Evolutionary conservation across 225 moss, liverwort and hornwort species (phyloP).

Genomic region (Rhytidiadelphus loreus): DNA sequence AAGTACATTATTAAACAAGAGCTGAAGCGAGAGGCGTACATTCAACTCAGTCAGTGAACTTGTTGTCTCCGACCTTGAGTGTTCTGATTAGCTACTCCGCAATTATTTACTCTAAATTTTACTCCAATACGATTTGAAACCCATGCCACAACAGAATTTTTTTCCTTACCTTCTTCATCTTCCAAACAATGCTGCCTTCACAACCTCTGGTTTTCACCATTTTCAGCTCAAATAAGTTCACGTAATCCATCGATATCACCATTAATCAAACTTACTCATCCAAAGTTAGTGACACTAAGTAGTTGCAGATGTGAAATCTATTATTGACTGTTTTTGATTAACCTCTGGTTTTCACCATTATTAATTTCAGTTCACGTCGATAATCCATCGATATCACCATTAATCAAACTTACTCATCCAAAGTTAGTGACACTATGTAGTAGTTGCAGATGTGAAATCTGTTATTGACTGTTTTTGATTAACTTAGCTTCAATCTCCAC

Average conservation of each 20-base stretch:
- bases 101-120: not conserved
- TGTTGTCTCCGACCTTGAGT: not conserved
- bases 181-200: not conserved
- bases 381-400: too few relatives aligned
- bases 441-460: too few relatives aligned
- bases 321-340: not conserved
- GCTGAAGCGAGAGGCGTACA: not conserved
- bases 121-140: not conserved
- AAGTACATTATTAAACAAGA: not conserved
- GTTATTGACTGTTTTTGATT: too few relatives aligned
- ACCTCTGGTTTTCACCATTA: not conserved
- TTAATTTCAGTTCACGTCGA: too few relatives aligned
- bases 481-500: too few relatives aligned
- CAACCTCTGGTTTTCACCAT: not conserved
- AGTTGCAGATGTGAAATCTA: not conserved
- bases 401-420: too few relatives aligned
- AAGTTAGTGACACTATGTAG: too few relatives aligned
- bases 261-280: not conserved
- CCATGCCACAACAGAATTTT: not conserved
- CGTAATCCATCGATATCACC: not conserved
- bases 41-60: too few relatives aligned
- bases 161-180: not conserved
- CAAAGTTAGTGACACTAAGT: not conserved
- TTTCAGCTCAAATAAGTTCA: not conserved
- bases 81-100: not conserved